A percentile compares a stretch with the other conserved stretches of the same genome.
These are phyloP conservation scores for Sclerotinia nivalis DNA, from an alignment of 2,329 filamentous ascomycete species.

Conservation along the genomic window DNA sequence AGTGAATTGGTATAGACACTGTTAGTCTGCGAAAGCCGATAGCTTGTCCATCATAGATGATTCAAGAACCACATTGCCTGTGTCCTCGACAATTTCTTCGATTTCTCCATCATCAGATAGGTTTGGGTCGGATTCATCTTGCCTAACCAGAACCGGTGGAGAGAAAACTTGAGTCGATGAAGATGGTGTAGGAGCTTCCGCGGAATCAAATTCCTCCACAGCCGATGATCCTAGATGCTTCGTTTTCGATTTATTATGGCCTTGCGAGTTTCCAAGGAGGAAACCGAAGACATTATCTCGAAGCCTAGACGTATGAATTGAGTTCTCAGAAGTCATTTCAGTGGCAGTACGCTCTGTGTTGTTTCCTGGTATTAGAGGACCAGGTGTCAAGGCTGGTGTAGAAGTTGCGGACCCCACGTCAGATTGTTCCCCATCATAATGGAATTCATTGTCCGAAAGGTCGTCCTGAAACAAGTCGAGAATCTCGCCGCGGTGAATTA, in stretches of 20 bases:
- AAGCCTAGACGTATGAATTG: background rate
- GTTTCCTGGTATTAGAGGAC: background rate
- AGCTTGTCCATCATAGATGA: slow-evolving; percentile 1
- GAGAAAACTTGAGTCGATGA: background rate
- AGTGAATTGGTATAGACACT: background rate
- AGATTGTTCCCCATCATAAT: slow-evolving; percentile 6
- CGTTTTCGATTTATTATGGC: background rate
- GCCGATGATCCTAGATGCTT: background rate
- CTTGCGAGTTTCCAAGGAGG: background rate
- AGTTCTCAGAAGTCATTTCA: background rate
- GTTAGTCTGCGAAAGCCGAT: slow-evolving; percentile 3
- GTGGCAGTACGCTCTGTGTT: too few species aligned
- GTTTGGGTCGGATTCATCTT: background rate
- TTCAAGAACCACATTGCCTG: background rate
- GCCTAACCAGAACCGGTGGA: background rate
- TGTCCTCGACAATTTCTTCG: slow-evolving; percentile 11
- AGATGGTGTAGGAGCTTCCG: background rate
- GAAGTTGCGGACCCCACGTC: background rate
- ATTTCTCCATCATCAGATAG: slow-evolving; percentile 7
- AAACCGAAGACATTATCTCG: background rate
- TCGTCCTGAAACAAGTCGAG: slow-evolving; percentile 39
- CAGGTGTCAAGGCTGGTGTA: background rate
- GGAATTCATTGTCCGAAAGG: background rate
- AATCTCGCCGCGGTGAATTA: slow-evolving; percentile 40
- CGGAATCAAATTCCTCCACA: background rate